phyloP scores from a whole-genome alignment of 331 rosid genomes.

The Saraca asoca region DNA sequence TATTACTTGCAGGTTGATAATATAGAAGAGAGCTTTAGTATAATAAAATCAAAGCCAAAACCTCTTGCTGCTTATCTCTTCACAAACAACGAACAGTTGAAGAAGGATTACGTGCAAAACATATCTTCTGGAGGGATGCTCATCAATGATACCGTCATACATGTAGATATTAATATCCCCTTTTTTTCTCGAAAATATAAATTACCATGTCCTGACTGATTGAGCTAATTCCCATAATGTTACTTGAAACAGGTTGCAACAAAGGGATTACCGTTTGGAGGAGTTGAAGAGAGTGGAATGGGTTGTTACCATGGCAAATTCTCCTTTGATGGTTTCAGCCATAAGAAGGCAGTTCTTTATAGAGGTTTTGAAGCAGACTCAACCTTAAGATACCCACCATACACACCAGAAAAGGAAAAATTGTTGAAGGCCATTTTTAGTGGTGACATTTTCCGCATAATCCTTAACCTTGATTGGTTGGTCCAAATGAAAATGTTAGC shows the following conservation, averaged over 20 bases:
- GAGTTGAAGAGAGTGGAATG: constrained; percentile 93
- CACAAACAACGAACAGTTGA: constrained; percentile 68
- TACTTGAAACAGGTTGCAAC: constrained; percentile 53
- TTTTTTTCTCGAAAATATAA: constrained; percentile 13
- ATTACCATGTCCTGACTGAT: neutral
- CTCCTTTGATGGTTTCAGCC: constrained; percentile 81
- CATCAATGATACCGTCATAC: constrained; percentile 68
- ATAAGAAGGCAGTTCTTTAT: constrained; percentile 71
- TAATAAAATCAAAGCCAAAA: constrained; percentile 71
- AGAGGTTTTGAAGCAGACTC: constrained; percentile 66
- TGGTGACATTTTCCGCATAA: constrained; percentile 46
- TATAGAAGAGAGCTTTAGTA: constrained; percentile 55
- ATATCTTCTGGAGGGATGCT: constrained; percentile 91
- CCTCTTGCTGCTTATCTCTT: constrained; percentile 84
- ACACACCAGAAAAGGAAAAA: constrained; percentile 59
- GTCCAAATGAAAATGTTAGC: constrained; percentile 31
- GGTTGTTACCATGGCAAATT: constrained; percentile 79
- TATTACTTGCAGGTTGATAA: constrained; percentile 60
- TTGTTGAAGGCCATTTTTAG: constrained; percentile 54
- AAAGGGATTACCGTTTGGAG: constrained; percentile 77
- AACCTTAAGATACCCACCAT: constrained; percentile 69
- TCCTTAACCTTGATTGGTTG: constrained; percentile 57
- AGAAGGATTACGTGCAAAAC: constrained; percentile 66
- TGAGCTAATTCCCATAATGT: neutral
- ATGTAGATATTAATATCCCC: constrained; percentile 52